Percentiles rank a stretch among this genome's conserved stretches.
phyloP scores from a whole-genome alignment of 345 rosid species.

The Melaleuca alternifolia region DNA sequence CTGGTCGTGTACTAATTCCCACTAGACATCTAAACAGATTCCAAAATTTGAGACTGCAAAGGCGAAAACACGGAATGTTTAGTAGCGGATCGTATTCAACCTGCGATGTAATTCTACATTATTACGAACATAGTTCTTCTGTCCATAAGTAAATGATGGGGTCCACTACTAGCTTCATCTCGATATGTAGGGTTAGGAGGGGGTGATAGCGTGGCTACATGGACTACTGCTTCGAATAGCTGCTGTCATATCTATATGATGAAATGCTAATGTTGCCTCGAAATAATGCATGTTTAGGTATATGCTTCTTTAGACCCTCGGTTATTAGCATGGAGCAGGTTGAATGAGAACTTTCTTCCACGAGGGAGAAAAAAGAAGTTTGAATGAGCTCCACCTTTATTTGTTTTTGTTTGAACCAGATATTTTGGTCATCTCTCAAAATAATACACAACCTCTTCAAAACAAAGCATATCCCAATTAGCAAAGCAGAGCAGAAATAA shows the following conservation, averaged over 20 bases:
- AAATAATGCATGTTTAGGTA: neutral
- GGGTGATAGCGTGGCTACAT: neutral
- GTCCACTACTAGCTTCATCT: neutral
- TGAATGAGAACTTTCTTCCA: neutral
- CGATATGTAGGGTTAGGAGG: neutral
- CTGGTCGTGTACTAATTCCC: neutral
- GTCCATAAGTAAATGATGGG: neutral
- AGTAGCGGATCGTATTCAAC: neutral
- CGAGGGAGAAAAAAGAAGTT: neutral
- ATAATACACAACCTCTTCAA: too few relatives aligned
- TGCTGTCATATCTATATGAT: neutral
- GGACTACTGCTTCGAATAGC: neutral
- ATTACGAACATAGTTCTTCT: neutral
- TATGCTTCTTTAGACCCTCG: neutral
- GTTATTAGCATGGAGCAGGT: neutral
- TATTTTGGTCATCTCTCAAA: too few relatives aligned
- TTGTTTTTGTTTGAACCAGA: too few relatives aligned
- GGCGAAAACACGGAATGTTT: neutral
- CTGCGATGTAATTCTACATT: neutral
- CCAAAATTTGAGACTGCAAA: neutral
- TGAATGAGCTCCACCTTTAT: neutral
- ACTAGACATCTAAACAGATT: neutral
- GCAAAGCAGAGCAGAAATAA: too few relatives aligned
- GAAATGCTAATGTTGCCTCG: neutral
- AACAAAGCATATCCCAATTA: too few relatives aligned